These are phyloP conservation scores for Candida anutae DNA, from an alignment of 1,139 yeast species.

Conservation along the genomic window DNA sequence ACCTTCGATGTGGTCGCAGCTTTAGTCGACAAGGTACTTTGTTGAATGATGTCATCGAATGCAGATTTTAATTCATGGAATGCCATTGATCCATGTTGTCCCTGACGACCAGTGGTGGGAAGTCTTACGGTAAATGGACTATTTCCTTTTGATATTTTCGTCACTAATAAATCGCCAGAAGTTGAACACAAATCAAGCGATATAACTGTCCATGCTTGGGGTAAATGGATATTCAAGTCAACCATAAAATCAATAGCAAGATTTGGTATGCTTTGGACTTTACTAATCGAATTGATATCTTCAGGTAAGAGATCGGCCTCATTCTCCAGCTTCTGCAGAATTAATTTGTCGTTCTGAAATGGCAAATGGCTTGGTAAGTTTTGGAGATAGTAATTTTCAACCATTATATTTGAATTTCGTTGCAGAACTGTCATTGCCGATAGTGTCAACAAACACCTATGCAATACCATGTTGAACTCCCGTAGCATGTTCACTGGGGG, in stretches of 20 bases:
- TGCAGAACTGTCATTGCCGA: constrained; percentile 18
- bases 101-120: constrained; percentile 31
- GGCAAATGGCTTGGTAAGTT: constrained; percentile 28
- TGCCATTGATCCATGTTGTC: too few species aligned
- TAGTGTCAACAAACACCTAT: constrained; percentile 18
- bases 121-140: constrained; percentile 47
- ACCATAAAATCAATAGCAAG: constrained; percentile 7
- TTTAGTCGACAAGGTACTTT: constrained; percentile 58
- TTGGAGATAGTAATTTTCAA: constrained; percentile 22
- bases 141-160: constrained; percentile 30
- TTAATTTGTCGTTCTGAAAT: constrained; percentile 21
- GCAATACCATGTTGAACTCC: constrained; percentile 12
- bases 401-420: constrained; percentile 13
- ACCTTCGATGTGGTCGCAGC: constrained; percentile 41
- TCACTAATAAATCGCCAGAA: constrained; percentile 50
- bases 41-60: constrained; percentile 44
- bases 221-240: constrained; percentile 20
- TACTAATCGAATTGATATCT: constrained; percentile 1
- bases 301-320: constrained; percentile 8
- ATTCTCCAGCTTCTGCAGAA: constrained; percentile 9
- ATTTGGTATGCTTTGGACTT: constrained; percentile 1
- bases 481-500: constrained; percentile 15
- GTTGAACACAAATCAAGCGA: constrained; percentile 55
- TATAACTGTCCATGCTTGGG: constrained; percentile 51
- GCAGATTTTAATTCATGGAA: constrained; percentile 11